Conservation (phyloP, 192 early-diverging fungal genomes). For the Backusella psychrophila region DNA sequence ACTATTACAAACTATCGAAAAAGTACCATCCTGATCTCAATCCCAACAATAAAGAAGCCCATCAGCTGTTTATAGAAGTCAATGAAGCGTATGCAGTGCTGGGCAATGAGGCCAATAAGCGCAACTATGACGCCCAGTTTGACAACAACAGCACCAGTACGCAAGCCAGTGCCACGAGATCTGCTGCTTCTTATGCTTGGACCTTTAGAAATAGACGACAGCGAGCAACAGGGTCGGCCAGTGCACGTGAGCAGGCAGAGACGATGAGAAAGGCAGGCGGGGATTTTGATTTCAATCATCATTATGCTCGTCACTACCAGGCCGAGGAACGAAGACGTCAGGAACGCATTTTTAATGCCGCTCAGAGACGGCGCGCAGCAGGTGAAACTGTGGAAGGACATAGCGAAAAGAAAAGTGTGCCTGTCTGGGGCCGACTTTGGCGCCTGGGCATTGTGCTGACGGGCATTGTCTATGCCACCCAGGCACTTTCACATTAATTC, state of each 20-base stretch:
- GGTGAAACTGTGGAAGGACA: slow-evolving; percentile 14
- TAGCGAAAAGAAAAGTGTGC: neutral
- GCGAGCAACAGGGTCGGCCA: slow-evolving; percentile 24
- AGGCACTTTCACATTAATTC: neutral
- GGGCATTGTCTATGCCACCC: slow-evolving; percentile 1
- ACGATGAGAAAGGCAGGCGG: neutral
- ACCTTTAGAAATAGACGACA: slow-evolving; percentile 14
- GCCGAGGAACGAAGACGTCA: slow-evolving; percentile 30
- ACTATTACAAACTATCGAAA: slow-evolving; percentile 77
- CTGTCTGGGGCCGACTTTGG: slow-evolving; percentile 6
- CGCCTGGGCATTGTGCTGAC: slow-evolving; percentile 6
- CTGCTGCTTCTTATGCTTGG: slow-evolving; percentile 11
- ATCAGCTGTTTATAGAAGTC: slow-evolving; percentile 70
- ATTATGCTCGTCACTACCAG: slow-evolving; percentile 31
- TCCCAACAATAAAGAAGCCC: slow-evolving; percentile 62
- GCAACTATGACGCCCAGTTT: slow-evolving; percentile 73
- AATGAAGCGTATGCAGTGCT: slow-evolving; percentile 87
- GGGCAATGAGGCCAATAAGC: slow-evolving; percentile 64
- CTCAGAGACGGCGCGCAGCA: slow-evolving; percentile 18
- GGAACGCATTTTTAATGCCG: slow-evolving; percentile 12
- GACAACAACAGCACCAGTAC: neutral
- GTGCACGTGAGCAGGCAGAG: slow-evolving; percentile 34
- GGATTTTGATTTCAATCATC: slow-evolving; percentile 22
- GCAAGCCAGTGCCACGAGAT: slow-evolving; percentile 17
- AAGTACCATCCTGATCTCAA: slow-evolving; percentile 84